Base-by-base conservation (phyloP, 805 yeast species). In the Lachancea sp. region DNA sequence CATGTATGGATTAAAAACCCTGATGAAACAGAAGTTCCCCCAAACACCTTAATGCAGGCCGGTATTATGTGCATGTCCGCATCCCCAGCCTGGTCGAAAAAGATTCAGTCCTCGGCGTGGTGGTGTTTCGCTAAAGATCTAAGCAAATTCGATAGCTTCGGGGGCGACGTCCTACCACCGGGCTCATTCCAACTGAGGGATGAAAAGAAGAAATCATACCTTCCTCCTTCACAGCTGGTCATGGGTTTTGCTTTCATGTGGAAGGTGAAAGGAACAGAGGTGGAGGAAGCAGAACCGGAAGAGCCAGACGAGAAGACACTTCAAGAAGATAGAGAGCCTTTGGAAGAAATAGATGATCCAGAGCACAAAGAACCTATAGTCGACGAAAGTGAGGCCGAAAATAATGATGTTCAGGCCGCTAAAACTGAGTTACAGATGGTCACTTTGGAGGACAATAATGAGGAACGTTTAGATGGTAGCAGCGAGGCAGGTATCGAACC, bases 171-270 rank as follows among this genome's bases (percentile, higher is more conserved):
- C 17, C 63, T 88, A 34, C 72, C 78, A 1, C 65, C 82, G 3
- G 92, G 90, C 3, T 62, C 69, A 35, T 72, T 89, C 45, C 71
- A 71, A 38, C 67, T 74, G 38, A 68, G 74, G 32, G 74, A 74
- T 20, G 63, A 62, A 37, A 70, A 70, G 35, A 75, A 72, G 20
- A 80, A 78, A 53, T 72, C 70, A 15, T 74, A 67, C 48, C 65
- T 89, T 49, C 86, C 89, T 0, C 86, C 96, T 3, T 72, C 81
- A n/a, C 94, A 81, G 50, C 60, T 89, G 52, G 87, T 80, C 1
- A 83, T 92, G 92, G 98, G 98, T 0, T 70, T 89, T 50, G 96
- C 84, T 0, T 71, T 92, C 39, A 54, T 85, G 42, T 86, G 94
- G 83, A 65, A 80, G 43, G 68, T 77, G 1, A 82, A 82, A 44